Evolutionary conservation across 2,329 filamentous ascomycete species (phyloP).

Genomic region (Geoglossum cookeanum): DNA sequence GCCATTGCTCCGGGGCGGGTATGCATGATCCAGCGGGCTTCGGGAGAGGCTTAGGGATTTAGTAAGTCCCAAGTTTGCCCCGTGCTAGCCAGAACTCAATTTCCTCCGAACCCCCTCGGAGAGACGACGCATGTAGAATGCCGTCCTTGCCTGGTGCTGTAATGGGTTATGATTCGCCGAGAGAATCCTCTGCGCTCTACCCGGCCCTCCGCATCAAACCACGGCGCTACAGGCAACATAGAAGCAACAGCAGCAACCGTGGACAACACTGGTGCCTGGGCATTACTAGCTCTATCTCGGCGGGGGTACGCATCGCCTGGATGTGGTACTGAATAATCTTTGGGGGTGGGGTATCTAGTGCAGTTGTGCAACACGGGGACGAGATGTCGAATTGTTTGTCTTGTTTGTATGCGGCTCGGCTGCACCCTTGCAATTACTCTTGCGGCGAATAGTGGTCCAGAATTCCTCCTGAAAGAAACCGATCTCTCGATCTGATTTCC

Average conservation of each 20-base stretch:
- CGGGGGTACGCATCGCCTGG: constrained; percentile 70
- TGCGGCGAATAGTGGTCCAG: background rate
- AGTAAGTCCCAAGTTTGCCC: background rate
- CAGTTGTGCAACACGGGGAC: background rate
- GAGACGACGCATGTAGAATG: no score
- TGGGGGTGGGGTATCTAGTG: background rate
- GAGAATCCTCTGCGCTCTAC: no score
- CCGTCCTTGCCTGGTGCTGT: no score
- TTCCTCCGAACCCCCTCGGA: background rate
- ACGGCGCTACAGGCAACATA: no score
- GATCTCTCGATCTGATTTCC: no score
- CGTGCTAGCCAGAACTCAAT: background rate
- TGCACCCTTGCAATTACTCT: background rate
- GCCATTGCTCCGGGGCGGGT: background rate
- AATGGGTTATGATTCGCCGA: no score
- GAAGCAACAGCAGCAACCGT: constrained; percentile 25
- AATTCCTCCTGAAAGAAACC: background rate
- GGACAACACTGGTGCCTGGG: constrained; percentile 92
- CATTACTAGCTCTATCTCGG: constrained; percentile 69
- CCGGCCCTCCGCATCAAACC: no score
- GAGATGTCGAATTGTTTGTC: background rate
- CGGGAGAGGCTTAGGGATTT: background rate
- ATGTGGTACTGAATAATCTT: constrained; percentile 27
- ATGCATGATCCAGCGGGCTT: background rate
- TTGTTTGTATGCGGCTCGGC: background rate